Evolutionary conservation across 208 protist genomes (phyloP), one percentile per base, ranked within the genome.

Genomic region (Leishmania guyanensis): DNA sequence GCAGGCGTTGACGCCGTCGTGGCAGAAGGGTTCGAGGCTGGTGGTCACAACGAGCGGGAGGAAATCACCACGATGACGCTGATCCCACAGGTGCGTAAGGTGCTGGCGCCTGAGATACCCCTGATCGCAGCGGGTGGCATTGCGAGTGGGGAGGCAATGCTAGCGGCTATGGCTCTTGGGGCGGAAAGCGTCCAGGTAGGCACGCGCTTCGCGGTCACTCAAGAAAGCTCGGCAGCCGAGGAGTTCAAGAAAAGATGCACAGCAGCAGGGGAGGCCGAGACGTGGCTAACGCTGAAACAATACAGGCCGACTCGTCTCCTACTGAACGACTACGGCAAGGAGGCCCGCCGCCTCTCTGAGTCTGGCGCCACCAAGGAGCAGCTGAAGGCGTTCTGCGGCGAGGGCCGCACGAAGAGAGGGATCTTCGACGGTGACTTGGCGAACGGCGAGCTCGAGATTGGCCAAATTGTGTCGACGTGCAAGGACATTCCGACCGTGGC

Each of bases 1-100:
- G 89, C 89, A 36, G 91, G 94, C 14, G 93, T 93, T 17, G 85
- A 96, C 79, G 90, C 91, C n/a, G 81, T 97, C 46, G 94, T 92
- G 36, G 90, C 93, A 26, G 93, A 96, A 16, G 94, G 93, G 48
- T 96, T 96, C 79, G 94, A 97, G 84, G 90, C 90, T 0, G 90
- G 90, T 56, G 90, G 90, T 9, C 90, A 94, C 82, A 92, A 94
- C 68, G 90, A 89, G 12, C 56, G 89, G 43, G 90, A 94, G 77
- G 90, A 94, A 84, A 90, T 92, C 79, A 89, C 90, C 46, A 92
- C 90, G 26, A 86, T 94, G 87, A 88, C 88, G 54, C 83, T 94
- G 71, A 91, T 94, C 58, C 90, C 90, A 29, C 86, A 91, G 71
- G 89, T 94, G 79, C 86, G 89, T 33, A 62, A 77, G 64, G 82